Evolutionary conservation across 164 flowering plant species (phyloP), one percentile per base, ranked within the genome.

Genomic region (Santalum album): DNA sequence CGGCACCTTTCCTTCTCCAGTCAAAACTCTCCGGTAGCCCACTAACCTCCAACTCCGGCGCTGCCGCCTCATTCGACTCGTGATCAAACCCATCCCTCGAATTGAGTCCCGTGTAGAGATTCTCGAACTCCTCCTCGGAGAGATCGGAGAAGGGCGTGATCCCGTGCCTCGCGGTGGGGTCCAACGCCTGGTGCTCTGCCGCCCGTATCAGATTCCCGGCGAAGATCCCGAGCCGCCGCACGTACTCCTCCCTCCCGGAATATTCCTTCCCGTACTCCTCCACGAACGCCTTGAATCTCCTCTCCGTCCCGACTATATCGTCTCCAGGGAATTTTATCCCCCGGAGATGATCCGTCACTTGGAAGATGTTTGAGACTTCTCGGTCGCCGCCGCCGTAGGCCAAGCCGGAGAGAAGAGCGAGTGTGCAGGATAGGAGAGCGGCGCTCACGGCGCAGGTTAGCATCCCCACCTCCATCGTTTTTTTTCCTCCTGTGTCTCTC

Each of bases 1-100:
- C 91, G 12, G 96, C 97, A 20, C 97, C 97, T 50, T 78, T 80
- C 51, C 80, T 87, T 54, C 97, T 68, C 96, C 95, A 90, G 54
- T 90, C 97, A 60, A 90, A 85, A 62, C 57, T 72, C 61, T 71
- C 66, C 2, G 97, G 96, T 75, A 90, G 72, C 1, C 61, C 82
- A 6, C 55, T 45, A 32, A 64, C 78, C 21, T 67, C 79, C 71
- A 68, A 9, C 53, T 6, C 29, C 19, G 61, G 62, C 16, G 67
- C 78, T 26, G 48, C 53, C 5, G 40, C 32, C 27, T 12, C 32
- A 2, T 55, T 44, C 1, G n/a, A 64, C 15, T 32, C 44, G 7
- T 12, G 1, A 16, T 24, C 40, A 9, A 52, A 1, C 36, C 75
- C 75, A 25, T 60, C 60, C 16, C 35, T 57, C 7, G 19, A 2